Conservation (phyloP, 352 stramenopile species). For the Hyaloperonospora brassicae region DNA sequence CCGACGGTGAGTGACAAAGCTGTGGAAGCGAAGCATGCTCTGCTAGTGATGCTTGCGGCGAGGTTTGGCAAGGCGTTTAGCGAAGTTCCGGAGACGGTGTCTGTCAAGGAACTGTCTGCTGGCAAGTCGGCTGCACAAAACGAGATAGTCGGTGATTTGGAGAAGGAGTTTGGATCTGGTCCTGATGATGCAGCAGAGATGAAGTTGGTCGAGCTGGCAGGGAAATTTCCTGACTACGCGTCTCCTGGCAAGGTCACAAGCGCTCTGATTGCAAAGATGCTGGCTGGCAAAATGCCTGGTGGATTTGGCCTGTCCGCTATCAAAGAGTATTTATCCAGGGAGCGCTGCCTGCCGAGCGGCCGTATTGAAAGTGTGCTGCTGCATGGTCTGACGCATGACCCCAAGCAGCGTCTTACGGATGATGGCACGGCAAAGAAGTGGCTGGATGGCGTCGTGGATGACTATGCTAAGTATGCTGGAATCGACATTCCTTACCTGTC, state of each 20-base stretch:
- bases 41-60: conserved; percentile 64
- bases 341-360: conserved; percentile 64
- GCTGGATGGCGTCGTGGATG: conserved; percentile 68
- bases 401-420: conserved; percentile 59
- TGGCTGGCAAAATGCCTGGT: conserved; percentile 74
- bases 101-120: conserved; percentile 71
- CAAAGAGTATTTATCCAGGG: conserved; percentile 58
- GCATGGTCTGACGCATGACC: conserved; percentile 58
- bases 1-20: conserved; percentile 51
- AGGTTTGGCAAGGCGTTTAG: conserved; percentile 72
- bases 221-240: conserved; percentile 57
- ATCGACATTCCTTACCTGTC: conserved; percentile 54
- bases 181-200: conserved; percentile 71
- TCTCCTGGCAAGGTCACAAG: conserved; percentile 71
- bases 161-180: conserved; percentile 78
- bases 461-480: conserved; percentile 56
- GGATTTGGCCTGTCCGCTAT: conserved; percentile 72
- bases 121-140: conserved; percentile 86
- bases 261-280: conserved; percentile 69
- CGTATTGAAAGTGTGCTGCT: conserved; percentile 76
- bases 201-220: conserved; percentile 62
- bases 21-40: conserved; percentile 66
- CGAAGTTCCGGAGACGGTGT: conserved; percentile 52
- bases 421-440: conserved; percentile 64
- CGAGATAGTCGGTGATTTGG: conserved; percentile 79